These are phyloP conservation scores for Apiotrichum laibachii DNA, from an alignment of 1,284 basidiomycete genomes.

Conservation along the genomic window DNA sequence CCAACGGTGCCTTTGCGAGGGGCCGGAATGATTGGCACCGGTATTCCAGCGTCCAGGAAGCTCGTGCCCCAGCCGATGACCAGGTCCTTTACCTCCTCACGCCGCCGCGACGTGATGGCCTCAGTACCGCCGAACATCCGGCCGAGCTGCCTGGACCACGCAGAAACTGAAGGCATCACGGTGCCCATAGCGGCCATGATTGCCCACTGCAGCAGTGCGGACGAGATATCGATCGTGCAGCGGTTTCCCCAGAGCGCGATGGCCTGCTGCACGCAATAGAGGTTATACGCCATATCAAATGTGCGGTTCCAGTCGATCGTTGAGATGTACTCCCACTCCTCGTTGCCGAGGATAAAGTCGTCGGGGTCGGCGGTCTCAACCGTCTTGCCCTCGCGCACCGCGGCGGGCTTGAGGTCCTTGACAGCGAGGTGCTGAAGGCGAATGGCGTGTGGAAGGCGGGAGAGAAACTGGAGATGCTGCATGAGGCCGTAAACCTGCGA, in stretches of 20 bases:
- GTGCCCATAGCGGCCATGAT: conserved; percentile 16
- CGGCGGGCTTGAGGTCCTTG: conserved; percentile 8
- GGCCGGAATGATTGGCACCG: conserved; percentile 19
- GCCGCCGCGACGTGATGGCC: conserved; percentile 2
- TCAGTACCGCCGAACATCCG: conserved; percentile 10
- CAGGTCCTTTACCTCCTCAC: conserved; percentile 18
- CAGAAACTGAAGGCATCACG: conserved; percentile 13
- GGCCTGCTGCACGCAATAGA: conserved; percentile 35
- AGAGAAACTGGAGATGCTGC: conserved; percentile 17
- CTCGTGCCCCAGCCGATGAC: conserved; percentile 26
- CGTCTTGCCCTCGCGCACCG: not conserved
- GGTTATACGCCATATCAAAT: conserved; percentile 23
- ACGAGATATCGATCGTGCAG: conserved; percentile 12
- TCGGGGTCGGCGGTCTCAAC: conserved; percentile 2
- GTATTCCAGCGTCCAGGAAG: conserved; percentile 19
- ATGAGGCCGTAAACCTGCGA: conserved; percentile 15
- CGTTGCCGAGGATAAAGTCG: conserved; percentile 16
- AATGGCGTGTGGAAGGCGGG: conserved; percentile 13
- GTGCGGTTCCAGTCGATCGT: conserved; percentile 26
- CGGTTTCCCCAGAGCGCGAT: conserved; percentile 27
- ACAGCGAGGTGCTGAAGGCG: conserved; percentile 7
- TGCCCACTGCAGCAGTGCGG: conserved; percentile 24
- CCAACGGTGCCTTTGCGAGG: conserved; percentile 29
- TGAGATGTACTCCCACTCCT: conserved; percentile 13
- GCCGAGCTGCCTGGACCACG: conserved; percentile 7